These are phyloP conservation scores for Parsonsia alboflavescens DNA, from an alignment of 257 asterid genomes.

Conservation along the genomic window DNA sequence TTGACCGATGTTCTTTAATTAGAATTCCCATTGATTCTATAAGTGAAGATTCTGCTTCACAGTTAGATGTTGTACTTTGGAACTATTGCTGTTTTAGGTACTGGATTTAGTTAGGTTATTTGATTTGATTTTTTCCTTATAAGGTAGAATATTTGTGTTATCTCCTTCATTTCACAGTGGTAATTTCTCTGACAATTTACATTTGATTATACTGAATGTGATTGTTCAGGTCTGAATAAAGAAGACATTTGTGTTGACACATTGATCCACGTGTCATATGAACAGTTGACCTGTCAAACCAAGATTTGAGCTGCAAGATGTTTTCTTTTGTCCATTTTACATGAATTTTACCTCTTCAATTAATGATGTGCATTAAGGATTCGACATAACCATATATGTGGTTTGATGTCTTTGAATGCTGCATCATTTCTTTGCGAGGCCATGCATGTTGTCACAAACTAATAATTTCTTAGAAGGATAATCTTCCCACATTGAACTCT, in stretches of 20 bases:
- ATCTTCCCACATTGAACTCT: background rate
- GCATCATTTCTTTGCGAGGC: background rate
- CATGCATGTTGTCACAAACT: background rate
- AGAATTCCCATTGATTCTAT: background rate
- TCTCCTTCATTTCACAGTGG: background rate
- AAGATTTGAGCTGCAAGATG: constrained; percentile 1
- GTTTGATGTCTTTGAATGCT: background rate
- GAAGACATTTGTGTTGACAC: background rate
- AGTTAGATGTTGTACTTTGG: background rate
- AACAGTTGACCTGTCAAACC: background rate
- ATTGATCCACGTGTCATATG: background rate
- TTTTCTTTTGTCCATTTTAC: background rate
- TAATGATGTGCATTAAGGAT: background rate
- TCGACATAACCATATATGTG: background rate
- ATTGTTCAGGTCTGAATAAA: background rate
- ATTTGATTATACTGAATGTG: background rate
- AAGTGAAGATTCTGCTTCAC: background rate
- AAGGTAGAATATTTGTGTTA: background rate
- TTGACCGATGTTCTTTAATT: background rate
- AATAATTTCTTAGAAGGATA: background rate
- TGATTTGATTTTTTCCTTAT: background rate
- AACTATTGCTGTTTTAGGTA: background rate
- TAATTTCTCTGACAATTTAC: background rate
- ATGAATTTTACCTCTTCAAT: background rate
- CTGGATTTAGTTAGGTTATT: background rate